A percentile compares a stretch with the other conserved stretches of the same genome.
Conservation (phyloP, 1,284 basidiomycete species). For the Pascua guehoae region DNA sequence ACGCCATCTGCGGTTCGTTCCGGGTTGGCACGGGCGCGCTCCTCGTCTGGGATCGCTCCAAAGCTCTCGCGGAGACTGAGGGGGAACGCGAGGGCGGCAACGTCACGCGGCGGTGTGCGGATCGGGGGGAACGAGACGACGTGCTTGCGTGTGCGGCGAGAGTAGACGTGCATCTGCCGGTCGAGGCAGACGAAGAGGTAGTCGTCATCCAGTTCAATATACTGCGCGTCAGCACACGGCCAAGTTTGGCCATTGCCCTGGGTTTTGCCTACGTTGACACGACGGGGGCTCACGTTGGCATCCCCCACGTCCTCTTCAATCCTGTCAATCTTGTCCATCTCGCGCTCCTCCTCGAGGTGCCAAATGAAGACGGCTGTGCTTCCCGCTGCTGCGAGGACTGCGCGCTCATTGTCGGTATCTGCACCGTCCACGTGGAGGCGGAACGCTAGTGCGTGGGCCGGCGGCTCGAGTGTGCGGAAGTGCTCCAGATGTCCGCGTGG, state of each 20-base stretch:
- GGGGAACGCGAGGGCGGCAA: slow-evolving; percentile 4
- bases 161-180: slow-evolving; percentile 29
- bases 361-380: slow-evolving; percentile 32
- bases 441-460: slow-evolving; percentile 32
- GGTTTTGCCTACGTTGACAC: neutral
- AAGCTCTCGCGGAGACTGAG: slow-evolving; percentile 15
- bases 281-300: slow-evolving; percentile 20
- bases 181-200: slow-evolving; percentile 37
- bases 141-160: slow-evolving; percentile 21
- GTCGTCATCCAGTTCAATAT: slow-evolving; percentile 47
- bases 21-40: neutral
- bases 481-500: slow-evolving; percentile 37
- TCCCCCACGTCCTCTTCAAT: slow-evolving; percentile 11
- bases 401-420: slow-evolving; percentile 18
- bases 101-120: neutral
- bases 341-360: slow-evolving; percentile 33
- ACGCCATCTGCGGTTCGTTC: neutral
- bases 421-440: slow-evolving; percentile 34
- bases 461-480: slow-evolving; percentile 31
- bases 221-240: slow-evolving; percentile 24
- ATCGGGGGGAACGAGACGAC: slow-evolving; percentile 24
- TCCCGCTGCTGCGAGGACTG: slow-evolving; percentile 31
- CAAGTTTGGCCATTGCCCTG: no score
- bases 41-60: slow-evolving; percentile 13
- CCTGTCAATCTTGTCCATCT: slow-evolving; percentile 24